Conservation (phyloP, 2,329 filamentous ascomycete genomes). For the Calycina herbarum region DNA sequence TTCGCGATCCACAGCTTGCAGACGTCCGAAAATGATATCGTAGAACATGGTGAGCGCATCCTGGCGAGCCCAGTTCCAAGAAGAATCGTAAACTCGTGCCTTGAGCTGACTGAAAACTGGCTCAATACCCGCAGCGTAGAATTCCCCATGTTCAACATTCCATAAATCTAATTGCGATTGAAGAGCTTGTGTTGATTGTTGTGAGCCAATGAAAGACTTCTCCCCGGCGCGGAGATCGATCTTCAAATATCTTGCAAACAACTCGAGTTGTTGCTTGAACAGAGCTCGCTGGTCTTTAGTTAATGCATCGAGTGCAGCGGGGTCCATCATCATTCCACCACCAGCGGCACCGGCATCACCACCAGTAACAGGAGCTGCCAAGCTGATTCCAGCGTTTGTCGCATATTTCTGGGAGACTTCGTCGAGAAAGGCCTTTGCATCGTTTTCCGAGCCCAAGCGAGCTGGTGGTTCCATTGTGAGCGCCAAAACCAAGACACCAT, state of each 20-base stretch:
- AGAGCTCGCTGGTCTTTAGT: slow-evolving; percentile 95
- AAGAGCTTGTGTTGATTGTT: slow-evolving; percentile 82
- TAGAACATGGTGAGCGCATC: slow-evolving; percentile 98
- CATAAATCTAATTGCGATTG: slow-evolving; percentile 94
- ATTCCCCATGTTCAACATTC: slow-evolving; percentile 93
- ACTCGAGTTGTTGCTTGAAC: slow-evolving; percentile 97
- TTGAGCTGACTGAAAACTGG: slow-evolving; percentile 92
- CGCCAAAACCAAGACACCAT: slow-evolving; percentile 83
- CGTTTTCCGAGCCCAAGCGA: slow-evolving; percentile 83
- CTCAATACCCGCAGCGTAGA: slow-evolving; percentile 92
- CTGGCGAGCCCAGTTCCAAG: slow-evolving; percentile 98
- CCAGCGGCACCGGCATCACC: slow-evolving; percentile 68
- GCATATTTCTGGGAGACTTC: slow-evolving; percentile 89
- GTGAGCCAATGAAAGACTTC: slow-evolving; percentile 82
- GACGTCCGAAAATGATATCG: slow-evolving; percentile 95
- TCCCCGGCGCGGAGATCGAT: slow-evolving; percentile 96
- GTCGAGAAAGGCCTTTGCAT: slow-evolving; percentile 92
- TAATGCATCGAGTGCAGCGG: slow-evolving; percentile 90
- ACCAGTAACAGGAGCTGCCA: slow-evolving; percentile 74
- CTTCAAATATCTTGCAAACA: slow-evolving; percentile 94
- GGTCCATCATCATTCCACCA: slow-evolving; percentile 99
- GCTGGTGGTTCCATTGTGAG: slow-evolving; percentile 90
- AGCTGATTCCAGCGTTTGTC: slow-evolving; percentile 74
- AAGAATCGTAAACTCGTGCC: slow-evolving; percentile 94
- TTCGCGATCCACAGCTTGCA: slow-evolving; percentile 91